Evolutionary conservation across 805 yeast species (phyloP), one percentile per base, ranked within the genome.

Genomic region (Yarrowia keelungensis): DNA sequence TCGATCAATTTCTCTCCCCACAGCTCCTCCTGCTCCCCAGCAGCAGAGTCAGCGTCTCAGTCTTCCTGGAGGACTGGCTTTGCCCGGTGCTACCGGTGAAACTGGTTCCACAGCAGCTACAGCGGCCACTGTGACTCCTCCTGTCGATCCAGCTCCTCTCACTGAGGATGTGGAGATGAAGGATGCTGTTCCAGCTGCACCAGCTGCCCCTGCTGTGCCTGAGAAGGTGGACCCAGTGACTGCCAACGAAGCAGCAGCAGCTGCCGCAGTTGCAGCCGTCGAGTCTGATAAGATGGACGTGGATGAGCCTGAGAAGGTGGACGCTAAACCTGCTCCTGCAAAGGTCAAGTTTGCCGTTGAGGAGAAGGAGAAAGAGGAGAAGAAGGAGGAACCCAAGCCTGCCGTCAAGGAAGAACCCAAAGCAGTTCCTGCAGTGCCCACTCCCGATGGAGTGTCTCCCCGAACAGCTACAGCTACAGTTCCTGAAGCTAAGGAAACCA

Each of bases 1-100:
- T 3, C 50, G 51, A 16, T 59, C 65, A 8, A 59, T 59, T n/a
- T 59, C 65, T 2, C 42, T 59, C 4, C 65, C 65, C 4, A 19
- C 42, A 12, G 64, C 26, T 10, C 64, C 32, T 2, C 51, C 65
- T 12, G 42, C 15, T 2, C 42, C 41, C 7, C 45, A 45, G 22
- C 64, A 56, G 22, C 64, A 56, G 39, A 22, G 36, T 8, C 64
- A 56, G 38, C 64, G 65, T 8, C 65, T 56, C 12, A 41, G 47
- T 39, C 47, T 56, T 41, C 62, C 62, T 39, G 62, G 62, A 5
- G 47, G 47, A 3, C 47, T 59, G 10, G 50, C 50, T 15, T 15
- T 59, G 32, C 65, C 65, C 12, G 50, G 42, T 2, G 51, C 42
- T 12, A 42, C 39, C 0, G 43, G 39, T 9, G 62, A 22, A 32